phyloP scores from a whole-genome alignment of 1,139 yeast species.

The Debaryomyces nepalensis region DNA sequence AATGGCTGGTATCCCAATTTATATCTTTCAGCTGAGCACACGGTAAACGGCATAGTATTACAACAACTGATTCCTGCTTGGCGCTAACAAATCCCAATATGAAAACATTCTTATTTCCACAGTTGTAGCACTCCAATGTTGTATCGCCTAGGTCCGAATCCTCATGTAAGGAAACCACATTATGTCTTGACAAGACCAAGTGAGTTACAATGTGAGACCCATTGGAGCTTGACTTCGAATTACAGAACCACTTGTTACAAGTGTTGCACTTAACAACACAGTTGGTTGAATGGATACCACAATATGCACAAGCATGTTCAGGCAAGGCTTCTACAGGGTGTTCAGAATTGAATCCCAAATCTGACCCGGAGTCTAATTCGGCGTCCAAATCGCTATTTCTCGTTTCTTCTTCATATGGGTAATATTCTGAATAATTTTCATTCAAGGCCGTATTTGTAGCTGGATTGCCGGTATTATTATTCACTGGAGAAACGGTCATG shows the following conservation, averaged over 20 bases:
- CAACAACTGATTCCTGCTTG: slow-evolving; percentile 84
- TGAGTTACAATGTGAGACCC: slow-evolving; percentile 90
- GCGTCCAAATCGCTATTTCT: slow-evolving; percentile 10
- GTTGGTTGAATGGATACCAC: slow-evolving; percentile 71
- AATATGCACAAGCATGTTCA: slow-evolving; percentile 66
- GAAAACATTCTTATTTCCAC: slow-evolving; percentile 84
- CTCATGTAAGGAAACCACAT: slow-evolving; percentile 72
- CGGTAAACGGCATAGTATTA: slow-evolving; percentile 84
- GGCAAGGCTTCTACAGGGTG: slow-evolving; percentile 21
- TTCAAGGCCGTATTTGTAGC: background rate
- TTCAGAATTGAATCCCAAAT: slow-evolving; percentile 5
- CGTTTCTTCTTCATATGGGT: slow-evolving; percentile 12
- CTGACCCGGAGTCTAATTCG: slow-evolving; percentile 1
- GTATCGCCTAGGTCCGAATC: slow-evolving; percentile 87
- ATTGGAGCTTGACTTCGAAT: slow-evolving; percentile 62
- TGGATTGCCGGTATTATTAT: slow-evolving; percentile 2
- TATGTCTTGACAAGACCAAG: slow-evolving; percentile 80
- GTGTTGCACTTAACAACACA: slow-evolving; percentile 77
- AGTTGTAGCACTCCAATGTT: slow-evolving; percentile 84
- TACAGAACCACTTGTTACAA: slow-evolving; percentile 92
- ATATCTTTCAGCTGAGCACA: slow-evolving; percentile 78
- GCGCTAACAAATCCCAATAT: slow-evolving; percentile 88
- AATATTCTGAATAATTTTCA: slow-evolving; percentile 1
- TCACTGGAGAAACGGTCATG: background rate
- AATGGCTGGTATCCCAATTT: slow-evolving; percentile 86